Base-by-base conservation (phyloP, 768 basidiomycete genomes). In the Suillus americanus region DNA sequence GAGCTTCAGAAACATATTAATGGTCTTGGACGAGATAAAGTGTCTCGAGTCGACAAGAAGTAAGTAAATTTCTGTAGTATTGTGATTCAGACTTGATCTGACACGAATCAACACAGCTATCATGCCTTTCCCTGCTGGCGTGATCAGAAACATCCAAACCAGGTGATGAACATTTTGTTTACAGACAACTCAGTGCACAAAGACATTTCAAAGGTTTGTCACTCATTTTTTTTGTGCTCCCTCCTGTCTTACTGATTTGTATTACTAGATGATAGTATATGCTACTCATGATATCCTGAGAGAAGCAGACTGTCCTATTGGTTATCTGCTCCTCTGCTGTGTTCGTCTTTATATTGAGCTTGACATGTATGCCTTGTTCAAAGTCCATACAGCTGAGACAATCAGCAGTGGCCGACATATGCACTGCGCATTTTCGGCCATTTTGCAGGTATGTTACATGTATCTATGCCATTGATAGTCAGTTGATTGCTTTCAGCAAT, bases 1-100 rank as follows among this genome's bases (percentile, higher is more conserved):
- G 65, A 73, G 40, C 37, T 80, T 16, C 70, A 74, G 55, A 25
- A 30, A 3, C 33, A 67, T 37, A n/a, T 77, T 8, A 65, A 67
- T 16, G 61, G 53, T 23, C 45, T 67, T 7, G 66, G 68, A 2
- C 18, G 67, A 5, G 48, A 51, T 1, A 56, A 61, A 5, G 33
- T 41, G 3, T 66, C 60, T 8, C 28, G 62, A 51, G 50, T 51
- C 0, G 28, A 28, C 8, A 51, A 51, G 12, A 62, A 70, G 77
- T 79, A 65, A 30, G 40, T 40, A 16, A 41, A 5, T 41, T 41
- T 41, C 40, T 41, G 16, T 41, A 18, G 16, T 41, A 41, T 41
- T 41, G 4, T 5, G 40, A 41, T 18, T 41, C 16, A 18, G 40
- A 40, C 40, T 41, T 41, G 40, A 41, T 16, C 40, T 41, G 16